Evolutionary conservation across 257 asterid species (phyloP).

Genomic region (Solanum dulcamara): DNA sequence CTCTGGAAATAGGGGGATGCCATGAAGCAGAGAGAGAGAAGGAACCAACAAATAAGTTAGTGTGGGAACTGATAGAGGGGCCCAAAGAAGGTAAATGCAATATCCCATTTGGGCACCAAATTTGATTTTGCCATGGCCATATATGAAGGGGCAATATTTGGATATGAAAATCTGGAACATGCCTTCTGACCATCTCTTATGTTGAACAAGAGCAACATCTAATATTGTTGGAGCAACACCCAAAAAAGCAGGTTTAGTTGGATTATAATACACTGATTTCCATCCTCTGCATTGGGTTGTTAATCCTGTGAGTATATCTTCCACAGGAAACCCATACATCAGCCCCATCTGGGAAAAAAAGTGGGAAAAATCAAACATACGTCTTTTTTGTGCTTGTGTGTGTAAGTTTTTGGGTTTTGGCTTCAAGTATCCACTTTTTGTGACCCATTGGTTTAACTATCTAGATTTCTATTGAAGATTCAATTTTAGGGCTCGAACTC

Average conservation of each 20-base stretch:
- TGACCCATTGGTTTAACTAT: too few relatives aligned
- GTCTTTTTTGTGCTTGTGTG: not conserved
- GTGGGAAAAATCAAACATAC: not conserved
- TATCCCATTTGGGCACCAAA: conserved; percentile 66
- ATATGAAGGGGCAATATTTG: conserved; percentile 53
- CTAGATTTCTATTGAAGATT: not conserved
- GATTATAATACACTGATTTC: conserved; percentile 59
- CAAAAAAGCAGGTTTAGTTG: conserved; percentile 43
- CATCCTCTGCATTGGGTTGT: conserved; percentile 83
- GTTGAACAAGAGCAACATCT: conserved; percentile 53
- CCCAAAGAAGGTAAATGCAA: conserved; percentile 53
- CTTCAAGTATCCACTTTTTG: too few relatives aligned
- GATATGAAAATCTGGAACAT: conserved; percentile 68
- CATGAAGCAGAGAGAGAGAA: conserved; percentile 32
- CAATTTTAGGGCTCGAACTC: not conserved
- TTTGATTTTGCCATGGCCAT: conserved; percentile 41
- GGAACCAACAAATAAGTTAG: conserved; percentile 32
- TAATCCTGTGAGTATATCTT: conserved; percentile 77
- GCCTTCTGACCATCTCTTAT: conserved; percentile 78
- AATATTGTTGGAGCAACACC: conserved; percentile 59
- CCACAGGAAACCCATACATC: conserved; percentile 70
- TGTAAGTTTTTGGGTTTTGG: not conserved
- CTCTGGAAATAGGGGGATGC: conserved; percentile 45
- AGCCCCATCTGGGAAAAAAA: conserved; percentile 51
- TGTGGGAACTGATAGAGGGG: conserved; percentile 40